Conservation (phyloP, 345 rosid species). For the sweet orange (Citrus sinensis) region DVS_A1.0 CM039168.1:18295501-18296000, state of each 20-base stretch:
- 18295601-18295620: neutral
- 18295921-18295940: no score
- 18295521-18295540: neutral
- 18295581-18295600: neutral
- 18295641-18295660: neutral
- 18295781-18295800: neutral
- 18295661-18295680: neutral
- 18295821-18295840: no score
- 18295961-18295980: no score
- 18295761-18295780: neutral
- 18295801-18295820: no score
- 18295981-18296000: no score
- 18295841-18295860: no score
- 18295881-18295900: no score
- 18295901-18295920: no score
- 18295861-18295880: no score
- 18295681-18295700: neutral
- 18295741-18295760: neutral
- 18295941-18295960: no score
- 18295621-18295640: neutral
- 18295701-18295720: neutral
- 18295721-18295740: neutral
- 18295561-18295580: neutral
- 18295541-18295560: no score
- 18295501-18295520: neutral